Conservation (phyloP, 352 stramenopile genomes). For the Globisporangium spinosum region DNA sequence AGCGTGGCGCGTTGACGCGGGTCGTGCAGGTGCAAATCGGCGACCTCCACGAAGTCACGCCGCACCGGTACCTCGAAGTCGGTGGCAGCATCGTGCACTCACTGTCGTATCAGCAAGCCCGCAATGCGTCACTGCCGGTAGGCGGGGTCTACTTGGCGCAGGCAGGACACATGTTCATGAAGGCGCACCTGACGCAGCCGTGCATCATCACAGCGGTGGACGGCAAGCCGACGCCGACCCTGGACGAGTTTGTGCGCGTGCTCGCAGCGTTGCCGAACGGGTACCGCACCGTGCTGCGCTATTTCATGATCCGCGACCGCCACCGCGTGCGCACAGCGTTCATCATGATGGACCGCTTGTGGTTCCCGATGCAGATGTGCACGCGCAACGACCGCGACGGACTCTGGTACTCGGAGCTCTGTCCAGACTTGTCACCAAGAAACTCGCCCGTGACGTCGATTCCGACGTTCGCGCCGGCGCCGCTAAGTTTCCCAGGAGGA, state of each 20-base stretch:
- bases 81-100: slow-evolving; percentile 85
- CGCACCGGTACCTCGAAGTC: slow-evolving; percentile 80
- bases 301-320: slow-evolving; percentile 84
- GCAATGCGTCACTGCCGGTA: slow-evolving; percentile 75
- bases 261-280: slow-evolving; percentile 73
- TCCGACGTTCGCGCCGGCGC: slow-evolving; percentile 51
- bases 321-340: slow-evolving; percentile 83
- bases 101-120: slow-evolving; percentile 86
- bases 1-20: slow-evolving; percentile 62
- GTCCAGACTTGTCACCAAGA: slow-evolving; percentile 20
- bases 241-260: slow-evolving; percentile 81
- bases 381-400: slow-evolving; percentile 70
- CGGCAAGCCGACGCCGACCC: slow-evolving; percentile 67
- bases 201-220: slow-evolving; percentile 87
- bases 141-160: slow-evolving; percentile 83
- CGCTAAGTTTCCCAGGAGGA: slow-evolving; percentile 66
- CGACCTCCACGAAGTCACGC: slow-evolving; percentile 84
- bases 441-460: slow-evolving; percentile 22
- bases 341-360: slow-evolving; percentile 88
- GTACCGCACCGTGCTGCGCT: slow-evolving; percentile 78
- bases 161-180: slow-evolving; percentile 90
- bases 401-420: slow-evolving; percentile 57
- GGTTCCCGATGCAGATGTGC: slow-evolving; percentile 86
- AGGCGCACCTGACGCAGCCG: slow-evolving; percentile 76
- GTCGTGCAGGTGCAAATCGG: slow-evolving; percentile 45